phyloP scores from a whole-genome alignment of 208 protist genomes.

The Sergeia podlipaevii region DNA sequence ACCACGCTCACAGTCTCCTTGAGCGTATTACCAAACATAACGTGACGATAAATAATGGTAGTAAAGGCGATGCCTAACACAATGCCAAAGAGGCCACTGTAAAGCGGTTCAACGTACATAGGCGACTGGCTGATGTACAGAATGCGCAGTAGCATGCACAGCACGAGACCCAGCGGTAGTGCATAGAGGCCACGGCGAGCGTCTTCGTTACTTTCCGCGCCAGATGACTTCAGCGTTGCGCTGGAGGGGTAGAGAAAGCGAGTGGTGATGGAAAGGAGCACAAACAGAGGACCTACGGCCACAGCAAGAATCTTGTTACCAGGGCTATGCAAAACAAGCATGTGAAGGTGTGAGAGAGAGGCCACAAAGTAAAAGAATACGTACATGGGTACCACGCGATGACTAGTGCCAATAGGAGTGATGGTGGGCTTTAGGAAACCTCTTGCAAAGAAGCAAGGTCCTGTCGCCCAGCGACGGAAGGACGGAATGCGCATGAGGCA shows the following conservation, averaged over 20 bases:
- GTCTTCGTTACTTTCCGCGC: constrained; percentile 37
- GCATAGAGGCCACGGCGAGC: constrained; percentile 49
- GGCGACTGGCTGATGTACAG: constrained; percentile 46
- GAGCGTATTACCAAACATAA: constrained; percentile 48
- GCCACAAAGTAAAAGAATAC: constrained; percentile 57
- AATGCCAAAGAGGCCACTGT: constrained; percentile 55
- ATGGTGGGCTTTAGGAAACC: constrained; percentile 30
- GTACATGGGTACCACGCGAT: constrained; percentile 63
- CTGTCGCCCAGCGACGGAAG: constrained; percentile 41
- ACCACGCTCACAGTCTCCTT: constrained; percentile 12
- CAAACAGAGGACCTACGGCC: constrained; percentile 40
- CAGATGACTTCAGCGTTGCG: not conserved
- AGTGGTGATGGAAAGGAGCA: constrained; percentile 43
- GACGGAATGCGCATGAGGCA: constrained; percentile 38
- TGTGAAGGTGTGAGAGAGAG: constrained; percentile 55
- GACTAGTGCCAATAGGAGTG: constrained; percentile 19
- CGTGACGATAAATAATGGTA: constrained; percentile 54
- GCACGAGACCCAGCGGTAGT: constrained; percentile 51
- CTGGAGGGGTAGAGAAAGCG: constrained; percentile 54
- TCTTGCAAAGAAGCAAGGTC: constrained; percentile 29
- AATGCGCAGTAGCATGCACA: constrained; percentile 75
- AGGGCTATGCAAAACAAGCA: constrained; percentile 29
- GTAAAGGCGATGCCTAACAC: constrained; percentile 52
- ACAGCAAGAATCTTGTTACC: constrained; percentile 40
- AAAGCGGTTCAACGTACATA: constrained; percentile 54